Evolutionary conservation across 768 basidiomycete species (phyloP).

Genomic region (Gloeopeniophorella convolvens): DNA sequence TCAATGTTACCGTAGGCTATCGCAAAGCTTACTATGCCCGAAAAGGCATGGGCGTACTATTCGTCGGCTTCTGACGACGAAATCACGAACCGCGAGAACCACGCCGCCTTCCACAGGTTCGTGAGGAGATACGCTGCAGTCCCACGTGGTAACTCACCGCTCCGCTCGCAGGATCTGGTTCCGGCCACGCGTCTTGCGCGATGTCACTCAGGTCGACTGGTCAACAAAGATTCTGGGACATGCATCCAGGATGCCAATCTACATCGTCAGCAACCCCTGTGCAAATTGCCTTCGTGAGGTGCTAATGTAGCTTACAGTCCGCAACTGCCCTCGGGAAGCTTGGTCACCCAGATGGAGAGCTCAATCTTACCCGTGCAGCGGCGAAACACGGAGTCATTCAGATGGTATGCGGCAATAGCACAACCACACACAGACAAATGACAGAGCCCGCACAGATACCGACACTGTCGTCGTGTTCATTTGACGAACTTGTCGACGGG

Average conservation of each 20-base stretch:
- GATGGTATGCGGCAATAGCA: constrained; percentile 43
- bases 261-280: constrained; percentile 48
- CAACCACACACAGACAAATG: no score
- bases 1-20: constrained; percentile 50
- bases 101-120: constrained; percentile 84
- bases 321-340: constrained; percentile 91
- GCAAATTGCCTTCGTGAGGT: background rate
- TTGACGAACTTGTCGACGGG: constrained; percentile 91
- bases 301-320: constrained; percentile 33
- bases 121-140: background rate
- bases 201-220: constrained; percentile 84
- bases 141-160: no score
- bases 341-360: constrained; percentile 92
- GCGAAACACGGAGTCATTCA: constrained; percentile 72
- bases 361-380: constrained; percentile 84
- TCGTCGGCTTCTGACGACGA: constrained; percentile 97
- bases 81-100: constrained; percentile 85
- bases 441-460: constrained; percentile 57
- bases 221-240: constrained; percentile 78
- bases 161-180: constrained; percentile 28
- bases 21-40: constrained; percentile 71
- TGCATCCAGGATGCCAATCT: constrained; percentile 67
- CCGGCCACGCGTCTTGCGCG: constrained; percentile 44
- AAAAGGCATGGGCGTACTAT: constrained; percentile 95
- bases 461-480: constrained; percentile 90